Base-by-base conservation (phyloP, 1,284 basidiomycete species). In the Neotropicomus parvogracilis region DNA sequence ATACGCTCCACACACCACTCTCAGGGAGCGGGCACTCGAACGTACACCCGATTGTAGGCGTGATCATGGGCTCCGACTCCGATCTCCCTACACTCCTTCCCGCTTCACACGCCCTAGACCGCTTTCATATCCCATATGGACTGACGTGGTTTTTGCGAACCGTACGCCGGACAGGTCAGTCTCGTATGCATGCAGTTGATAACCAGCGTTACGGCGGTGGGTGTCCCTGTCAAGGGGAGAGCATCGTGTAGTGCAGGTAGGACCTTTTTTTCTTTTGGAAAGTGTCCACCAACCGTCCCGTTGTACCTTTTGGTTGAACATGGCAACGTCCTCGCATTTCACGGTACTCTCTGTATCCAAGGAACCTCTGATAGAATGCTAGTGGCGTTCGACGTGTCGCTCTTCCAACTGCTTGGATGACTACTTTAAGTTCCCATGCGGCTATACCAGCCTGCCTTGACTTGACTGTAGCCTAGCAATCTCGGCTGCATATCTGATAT, bases 1-100 rank as follows among this genome's bases (percentile, higher is more conserved):
- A 0, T 79, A 85, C 60, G 77, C 84, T 0, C 80, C 88, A 0
- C 51, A 55, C 71, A 1, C 70, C 73, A 19, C 39, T 55, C 5
- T 64, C 72, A 2, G 71, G 75, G n/a, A 68, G 70, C 40, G 79
- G 81, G 7, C 71, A 76, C 59, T 79, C 88, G 5, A 79, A 88
- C 62, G 64, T 72, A 0, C 75, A 83, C 46, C 94, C 95, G 6
- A 77, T 98, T 9, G 91, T 98, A 0, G 90, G 91, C 1, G 81
- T 99, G 57, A 94, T 99, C 68, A 99, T 99, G 97, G 95, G 95
- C 36, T 97, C 93, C 6, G 97, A 99, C 69, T 97, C 93, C n/a
- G 95, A 99, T 66, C 74, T 99, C 29, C 90, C 91, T 3, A 84
- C 87, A 16, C 97, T 99, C 89, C 79, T 91, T 10, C 85, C 91